A percentile compares a stretch with the other conserved stretches of the same genome.
Evolutionary conservation across 2,329 filamentous ascomycete species (phyloP).

Genomic region (Westerdykella aurantiaca): DNA sequence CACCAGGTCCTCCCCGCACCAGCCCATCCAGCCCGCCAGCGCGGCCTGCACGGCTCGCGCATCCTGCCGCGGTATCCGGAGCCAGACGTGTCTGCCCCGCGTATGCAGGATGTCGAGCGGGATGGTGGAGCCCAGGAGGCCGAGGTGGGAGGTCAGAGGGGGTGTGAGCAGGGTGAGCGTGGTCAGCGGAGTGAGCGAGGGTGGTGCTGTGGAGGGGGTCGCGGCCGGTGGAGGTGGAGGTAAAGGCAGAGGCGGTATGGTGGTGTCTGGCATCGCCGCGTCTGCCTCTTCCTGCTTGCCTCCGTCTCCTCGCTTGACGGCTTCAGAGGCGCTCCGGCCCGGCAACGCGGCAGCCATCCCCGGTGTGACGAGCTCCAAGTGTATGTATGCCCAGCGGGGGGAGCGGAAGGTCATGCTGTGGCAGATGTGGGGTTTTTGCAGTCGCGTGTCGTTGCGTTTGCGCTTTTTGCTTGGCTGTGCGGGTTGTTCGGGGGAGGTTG

Average conservation of each 20-base stretch:
- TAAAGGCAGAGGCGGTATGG: background rate
- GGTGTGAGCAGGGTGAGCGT: slow-evolving; percentile 57
- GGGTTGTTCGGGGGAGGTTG: no score
- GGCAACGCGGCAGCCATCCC: no score
- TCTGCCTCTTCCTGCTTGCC: no score
- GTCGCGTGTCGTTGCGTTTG: no score
- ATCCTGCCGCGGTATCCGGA: slow-evolving; percentile 25
- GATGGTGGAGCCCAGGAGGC: slow-evolving; percentile 61
- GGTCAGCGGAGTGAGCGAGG: slow-evolving; percentile 55
- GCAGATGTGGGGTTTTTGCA: no score
- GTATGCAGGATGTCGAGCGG: slow-evolving; percentile 62
- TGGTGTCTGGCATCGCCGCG: no score
- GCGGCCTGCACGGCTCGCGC: slow-evolving; percentile 17
- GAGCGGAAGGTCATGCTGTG: no score
- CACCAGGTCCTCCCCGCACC: slow-evolving; percentile 16
- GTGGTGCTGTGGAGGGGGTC: slow-evolving; percentile 1
- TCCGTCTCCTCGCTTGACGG: no score
- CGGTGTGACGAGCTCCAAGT: no score
- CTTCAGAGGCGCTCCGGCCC: no score
- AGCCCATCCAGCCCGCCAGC: slow-evolving; percentile 24
- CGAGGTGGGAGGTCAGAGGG: slow-evolving; percentile 64
- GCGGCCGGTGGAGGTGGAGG: background rate
- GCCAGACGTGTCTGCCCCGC: slow-evolving; percentile 13
- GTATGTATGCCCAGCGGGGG: no score
- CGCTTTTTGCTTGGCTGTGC: no score